Base-by-base conservation (phyloP, 148 eudicot genomes). In the Camellia japonica region DNA sequence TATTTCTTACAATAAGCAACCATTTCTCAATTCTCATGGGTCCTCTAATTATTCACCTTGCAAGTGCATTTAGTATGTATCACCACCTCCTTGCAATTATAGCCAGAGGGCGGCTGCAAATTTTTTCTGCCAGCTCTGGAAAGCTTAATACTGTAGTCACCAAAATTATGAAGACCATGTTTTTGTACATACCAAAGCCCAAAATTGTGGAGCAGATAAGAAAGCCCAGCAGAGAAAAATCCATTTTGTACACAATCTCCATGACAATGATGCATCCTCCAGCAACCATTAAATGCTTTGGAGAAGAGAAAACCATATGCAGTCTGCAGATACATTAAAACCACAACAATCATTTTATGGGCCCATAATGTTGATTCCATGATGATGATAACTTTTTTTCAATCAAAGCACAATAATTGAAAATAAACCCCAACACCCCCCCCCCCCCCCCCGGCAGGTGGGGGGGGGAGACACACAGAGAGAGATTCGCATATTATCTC, bases 251-350 rank as follows among this genome's bases (percentile, higher is more conserved):
- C 63, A 84, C 66, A 64, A 92, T 87, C 83, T 95, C 97, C 92
- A 95, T 81, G 76, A 95, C 77, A 81, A 95, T 90, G 86, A 95
- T 88, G 85, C 97, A 90, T 69, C 88, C 97, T 46, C 91, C 96
- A 82, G 99, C 97, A 72, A 87, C 95, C 93, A 92, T 87, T 75
- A 94, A 86, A 87, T 94, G 98, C 74, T 86, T 94, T 23, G 98
- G 93, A 75, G 98, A 94, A 59, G 98, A 94, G 89, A 94, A 92
- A 76, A 92, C 98, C 96, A 94, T 90, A 84, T 94, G 96, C 87
- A 94, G 86, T 85, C 92, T 89, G 64, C 79, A 78, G 47, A 78
- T 19, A 85, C 70, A 83, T 74, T 79, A 63, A 77, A 84, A 61
- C n/a, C 44, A 56, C 64, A 68, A 56, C 75, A 82, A 63, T 67